Conservation (phyloP, 371 early-diverging fungal species). For the Ecytonucleospora hepatopenaei region DNA sequence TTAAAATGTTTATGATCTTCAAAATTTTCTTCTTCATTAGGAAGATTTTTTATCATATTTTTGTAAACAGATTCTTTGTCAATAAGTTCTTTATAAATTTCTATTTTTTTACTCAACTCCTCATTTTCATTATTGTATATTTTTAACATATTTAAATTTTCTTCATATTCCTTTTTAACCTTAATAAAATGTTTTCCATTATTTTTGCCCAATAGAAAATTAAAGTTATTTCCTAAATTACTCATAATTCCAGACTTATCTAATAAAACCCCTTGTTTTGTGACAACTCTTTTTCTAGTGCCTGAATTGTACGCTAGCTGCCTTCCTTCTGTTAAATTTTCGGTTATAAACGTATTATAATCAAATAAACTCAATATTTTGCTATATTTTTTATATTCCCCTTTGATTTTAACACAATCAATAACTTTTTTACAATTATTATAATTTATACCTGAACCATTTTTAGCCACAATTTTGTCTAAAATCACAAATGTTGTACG, state of each 20-base stretch:
- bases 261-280: conserved; percentile 81
- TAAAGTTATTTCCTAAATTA: conserved; percentile 65
- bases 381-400: conserved; percentile 63
- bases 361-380: conserved; percentile 79
- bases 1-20: too few relatives aligned
- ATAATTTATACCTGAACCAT: neutral
- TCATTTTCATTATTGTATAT: conserved; percentile 1
- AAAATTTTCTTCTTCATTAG: too few relatives aligned
- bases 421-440: neutral
- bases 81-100: too few relatives aligned
- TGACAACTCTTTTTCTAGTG: conserved; percentile 81
- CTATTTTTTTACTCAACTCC: conserved; percentile 12
- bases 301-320: conserved; percentile 68
- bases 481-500: conserved; percentile 77
- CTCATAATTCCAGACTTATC: conserved; percentile 89
- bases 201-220: too few relatives aligned
- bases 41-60: too few relatives aligned
- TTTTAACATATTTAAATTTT: conserved; percentile 13
- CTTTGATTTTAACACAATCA: conserved; percentile 58
- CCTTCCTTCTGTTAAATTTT: conserved; percentile 74
- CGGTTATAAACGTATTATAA: conserved; percentile 77
- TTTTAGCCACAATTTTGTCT: conserved; percentile 53
- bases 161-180: conserved; percentile 13
- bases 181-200: conserved; percentile 20
- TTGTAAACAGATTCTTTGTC: too few relatives aligned